Percentiles rank a stretch among this genome's conserved stretches.
Conservation (phyloP, 2,329 filamentous ascomycete genomes). For the Monilinia vaccinii-corymbosi region DNA sequence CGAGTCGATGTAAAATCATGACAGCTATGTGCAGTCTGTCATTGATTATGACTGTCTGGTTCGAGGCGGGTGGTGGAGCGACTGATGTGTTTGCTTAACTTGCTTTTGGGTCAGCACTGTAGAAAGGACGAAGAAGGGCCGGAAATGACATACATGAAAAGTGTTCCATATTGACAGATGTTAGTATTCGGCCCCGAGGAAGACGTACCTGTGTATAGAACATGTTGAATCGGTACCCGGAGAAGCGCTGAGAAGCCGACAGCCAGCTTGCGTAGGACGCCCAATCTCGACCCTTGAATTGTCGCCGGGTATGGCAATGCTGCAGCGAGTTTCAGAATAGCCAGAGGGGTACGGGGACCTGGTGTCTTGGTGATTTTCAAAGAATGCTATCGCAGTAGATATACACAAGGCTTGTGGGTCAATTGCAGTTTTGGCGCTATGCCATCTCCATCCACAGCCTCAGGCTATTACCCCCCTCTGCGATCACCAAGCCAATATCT, state of each 20-base stretch:
- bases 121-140: background rate
- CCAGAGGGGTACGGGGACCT: background rate
- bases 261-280: too few relatives aligned
- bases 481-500: background rate
- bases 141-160: background rate
- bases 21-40: background rate
- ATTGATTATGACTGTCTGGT: background rate
- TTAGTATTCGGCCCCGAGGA: background rate
- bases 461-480: background rate
- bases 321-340: background rate
- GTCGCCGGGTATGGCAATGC: background rate
- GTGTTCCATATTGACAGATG: background rate
- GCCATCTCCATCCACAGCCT: background rate
- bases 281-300: too few relatives aligned
- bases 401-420: background rate
- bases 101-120: background rate
- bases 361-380: background rate
- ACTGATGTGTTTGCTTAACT: background rate
- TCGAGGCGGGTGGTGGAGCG: background rate
- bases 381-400: too few relatives aligned
- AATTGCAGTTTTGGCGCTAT: background rate
- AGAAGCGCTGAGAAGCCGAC: background rate
- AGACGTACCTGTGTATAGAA: background rate
- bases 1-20: background rate
- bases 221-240: background rate